Evolutionary conservation across 2,329 filamentous ascomycete species (phyloP), one percentile per base, ranked within the genome.

Genomic region (Blastomyces silverae): DNA sequence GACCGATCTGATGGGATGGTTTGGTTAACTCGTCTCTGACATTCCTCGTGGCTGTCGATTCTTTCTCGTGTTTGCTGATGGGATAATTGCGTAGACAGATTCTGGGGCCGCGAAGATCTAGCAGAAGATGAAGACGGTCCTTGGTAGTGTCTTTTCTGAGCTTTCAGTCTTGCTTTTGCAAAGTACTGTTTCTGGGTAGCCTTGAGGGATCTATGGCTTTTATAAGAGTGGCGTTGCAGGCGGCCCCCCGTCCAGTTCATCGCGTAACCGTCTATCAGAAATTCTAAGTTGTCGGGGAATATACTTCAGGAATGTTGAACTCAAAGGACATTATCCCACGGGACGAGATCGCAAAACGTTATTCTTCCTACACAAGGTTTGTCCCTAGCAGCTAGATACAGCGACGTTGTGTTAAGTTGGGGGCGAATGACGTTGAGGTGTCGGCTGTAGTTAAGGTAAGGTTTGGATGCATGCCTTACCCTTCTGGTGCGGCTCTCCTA

Each of bases 171-270:
- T 10, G 71, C 71, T 64, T 72, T 76, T 50, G 72, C 73, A 65
- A 78, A 77, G 48, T 72, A 72, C 53, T 74, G 72, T 64, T 70
- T 76, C 69, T 75, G 73, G 42, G 65, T 64, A 58, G 71, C 73
- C 63, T 69, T 68, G 7, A 70, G 57, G 6, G 67, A 68, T 52
- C 71, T 70, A 53, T 71, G 66, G 48, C 69, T 74, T 64, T 70
- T 70, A 62, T 71, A 73, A 15, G 76, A 76, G 68, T 79, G 74
- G 48, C 78, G 77, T 61, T 74, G 74, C 31, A 80, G 71, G 63
- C 74, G 75, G 42, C 78, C 78, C 64, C 78, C 78, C 31, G 76
- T 79, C 78, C 79, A 80, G 64, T 80, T 80, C 79, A 80, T 80
- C n/a, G 15, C 28, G 44, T 20, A 28, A 34, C 1, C 2, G 39